Percentiles rank a stretch among this genome's conserved stretches.
phyloP scores from a whole-genome alignment of 2,329 filamentous ascomycete species.

The Sclerotinia minor region DNA sequence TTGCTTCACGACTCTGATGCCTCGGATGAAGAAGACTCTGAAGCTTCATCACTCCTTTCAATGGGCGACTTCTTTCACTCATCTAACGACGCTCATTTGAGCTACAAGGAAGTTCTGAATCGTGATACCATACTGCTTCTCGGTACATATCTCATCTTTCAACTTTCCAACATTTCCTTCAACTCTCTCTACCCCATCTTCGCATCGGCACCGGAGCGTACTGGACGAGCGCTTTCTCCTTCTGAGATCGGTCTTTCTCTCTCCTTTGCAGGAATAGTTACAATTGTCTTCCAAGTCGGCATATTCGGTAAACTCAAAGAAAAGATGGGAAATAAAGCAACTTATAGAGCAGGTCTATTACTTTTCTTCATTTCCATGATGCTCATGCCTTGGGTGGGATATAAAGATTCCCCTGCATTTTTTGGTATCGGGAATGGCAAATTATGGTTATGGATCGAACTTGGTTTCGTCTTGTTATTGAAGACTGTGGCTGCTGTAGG shows the following conservation, averaged over 20 bases:
- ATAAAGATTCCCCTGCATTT: slow-evolving; percentile 59
- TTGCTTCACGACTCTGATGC: slow-evolving; percentile 44
- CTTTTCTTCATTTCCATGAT: slow-evolving; percentile 81
- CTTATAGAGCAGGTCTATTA: slow-evolving; percentile 75
- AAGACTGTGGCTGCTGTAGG: slow-evolving; percentile 93
- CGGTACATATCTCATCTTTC: slow-evolving; percentile 86
- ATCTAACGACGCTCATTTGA: slow-evolving; percentile 50
- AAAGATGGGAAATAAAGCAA: slow-evolving; percentile 79
- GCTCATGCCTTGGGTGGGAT: slow-evolving; percentile 87
- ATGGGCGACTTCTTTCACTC: slow-evolving; percentile 43
- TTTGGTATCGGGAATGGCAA: slow-evolving; percentile 63
- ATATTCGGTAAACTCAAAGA: slow-evolving; percentile 78
- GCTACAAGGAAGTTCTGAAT: slow-evolving; percentile 65
- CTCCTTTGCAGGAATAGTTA: slow-evolving; percentile 79
- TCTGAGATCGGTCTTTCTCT: slow-evolving; percentile 82
- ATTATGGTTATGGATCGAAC: slow-evolving; percentile 73
- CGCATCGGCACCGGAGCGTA: slow-evolving; percentile 70
- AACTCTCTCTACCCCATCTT: slow-evolving; percentile 96
- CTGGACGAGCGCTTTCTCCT: slow-evolving; percentile 73
- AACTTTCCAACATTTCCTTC: slow-evolving; percentile 90
- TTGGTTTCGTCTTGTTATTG: slow-evolving; percentile 77
- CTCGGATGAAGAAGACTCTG: slow-evolving; percentile 46
- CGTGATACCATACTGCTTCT: slow-evolving; percentile 80
- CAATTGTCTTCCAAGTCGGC: slow-evolving; percentile 86
- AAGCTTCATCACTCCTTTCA: slow-evolving; percentile 37